phyloP scores from a whole-genome alignment of 2,329 filamentous ascomycete species.

The Fusarium haematococcum region DNA sequence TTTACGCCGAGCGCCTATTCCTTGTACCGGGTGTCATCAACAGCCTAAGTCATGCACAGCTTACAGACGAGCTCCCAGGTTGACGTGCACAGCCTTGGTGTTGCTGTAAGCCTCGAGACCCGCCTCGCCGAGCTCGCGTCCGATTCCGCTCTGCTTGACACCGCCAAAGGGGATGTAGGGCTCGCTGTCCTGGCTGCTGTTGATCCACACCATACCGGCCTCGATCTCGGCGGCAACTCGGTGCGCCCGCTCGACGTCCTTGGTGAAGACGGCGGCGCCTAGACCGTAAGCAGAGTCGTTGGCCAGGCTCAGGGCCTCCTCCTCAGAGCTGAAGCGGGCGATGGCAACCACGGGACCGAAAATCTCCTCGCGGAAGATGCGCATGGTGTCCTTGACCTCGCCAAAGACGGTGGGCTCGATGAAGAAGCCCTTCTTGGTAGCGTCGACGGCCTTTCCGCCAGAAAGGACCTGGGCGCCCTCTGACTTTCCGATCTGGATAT shows the following conservation, averaged over 20 bases:
- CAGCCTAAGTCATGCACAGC: not conserved
- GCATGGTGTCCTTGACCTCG: slow-evolving; percentile 75
- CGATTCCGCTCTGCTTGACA: slow-evolving; percentile 46
- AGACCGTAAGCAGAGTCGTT: slow-evolving; percentile 84
- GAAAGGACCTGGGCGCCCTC: slow-evolving; percentile 43
- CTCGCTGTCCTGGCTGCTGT: slow-evolving; percentile 46
- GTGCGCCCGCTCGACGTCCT: slow-evolving; percentile 82
- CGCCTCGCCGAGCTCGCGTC: slow-evolving; percentile 42
- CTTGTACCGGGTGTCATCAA: not conserved
- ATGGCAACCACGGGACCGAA: slow-evolving; percentile 88
- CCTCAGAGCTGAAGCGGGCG: slow-evolving; percentile 83
- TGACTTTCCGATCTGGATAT: slow-evolving; percentile 59
- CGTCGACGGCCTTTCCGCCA: slow-evolving; percentile 54
- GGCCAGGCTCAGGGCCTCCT: slow-evolving; percentile 77
- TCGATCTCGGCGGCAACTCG: slow-evolving; percentile 78
- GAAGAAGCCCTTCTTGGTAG: slow-evolving; percentile 83
- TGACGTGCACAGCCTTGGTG: slow-evolving; percentile 44
- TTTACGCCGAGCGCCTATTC: slow-evolving; percentile 34
- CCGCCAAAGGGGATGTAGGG: slow-evolving; percentile 44
- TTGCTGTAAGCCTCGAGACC: slow-evolving; percentile 44
- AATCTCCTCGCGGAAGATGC: slow-evolving; percentile 90
- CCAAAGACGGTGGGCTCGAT: slow-evolving; percentile 89
- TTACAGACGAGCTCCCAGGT: slow-evolving; percentile 41
- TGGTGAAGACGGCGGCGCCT: slow-evolving; percentile 83
- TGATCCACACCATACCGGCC: slow-evolving; percentile 73